Evolutionary conservation across 768 basidiomycete genomes (phyloP).

Genomic region (Artomyces pyxidatus): DNA sequence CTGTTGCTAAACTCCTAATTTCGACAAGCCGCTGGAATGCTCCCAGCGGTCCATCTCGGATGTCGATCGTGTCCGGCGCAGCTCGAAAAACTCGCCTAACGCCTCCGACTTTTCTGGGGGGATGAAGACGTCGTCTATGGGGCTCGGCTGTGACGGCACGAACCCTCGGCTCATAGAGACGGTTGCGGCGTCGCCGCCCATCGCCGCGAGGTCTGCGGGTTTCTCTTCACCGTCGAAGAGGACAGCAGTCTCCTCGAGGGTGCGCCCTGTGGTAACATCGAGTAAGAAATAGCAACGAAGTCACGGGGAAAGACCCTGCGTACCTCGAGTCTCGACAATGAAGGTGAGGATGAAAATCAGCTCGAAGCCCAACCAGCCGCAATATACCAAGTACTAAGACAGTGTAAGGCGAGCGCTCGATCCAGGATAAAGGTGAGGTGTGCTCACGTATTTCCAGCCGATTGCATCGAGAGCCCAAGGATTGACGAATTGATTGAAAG

Average conservation of each 20-base stretch:
- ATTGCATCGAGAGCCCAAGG: slow-evolving; percentile 56
- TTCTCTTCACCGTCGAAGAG: slow-evolving; percentile 58
- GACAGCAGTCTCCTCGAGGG: slow-evolving; percentile 66
- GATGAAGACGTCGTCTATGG: neutral
- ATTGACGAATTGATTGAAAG: slow-evolving; percentile 77
- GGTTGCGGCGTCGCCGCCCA: slow-evolving; percentile 43
- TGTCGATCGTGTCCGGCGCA: neutral
- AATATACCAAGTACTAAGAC: slow-evolving; percentile 51
- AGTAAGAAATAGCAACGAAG: too few species aligned
- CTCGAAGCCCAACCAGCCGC: slow-evolving; percentile 58
- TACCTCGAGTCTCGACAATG: slow-evolving; percentile 59
- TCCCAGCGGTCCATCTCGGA: slow-evolving; percentile 2
- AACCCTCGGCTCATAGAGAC: slow-evolving; percentile 17
- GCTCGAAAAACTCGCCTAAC: neutral
- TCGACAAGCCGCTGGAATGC: neutral
- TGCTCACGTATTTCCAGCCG: slow-evolving; percentile 33
- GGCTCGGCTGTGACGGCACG: neutral
- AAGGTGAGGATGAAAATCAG: slow-evolving; percentile 46
- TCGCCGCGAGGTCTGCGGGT: slow-evolving; percentile 32
- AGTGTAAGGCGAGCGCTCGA: slow-evolving; percentile 6
- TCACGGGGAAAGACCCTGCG: slow-evolving; percentile 7
- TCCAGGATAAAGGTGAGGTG: neutral
- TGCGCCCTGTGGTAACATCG: slow-evolving; percentile 42
- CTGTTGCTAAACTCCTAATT: neutral
- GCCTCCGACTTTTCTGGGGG: neutral